Evolutionary conservation across 208 protist genomes (phyloP).

Genomic region (Phytomonas sp.): DNA sequence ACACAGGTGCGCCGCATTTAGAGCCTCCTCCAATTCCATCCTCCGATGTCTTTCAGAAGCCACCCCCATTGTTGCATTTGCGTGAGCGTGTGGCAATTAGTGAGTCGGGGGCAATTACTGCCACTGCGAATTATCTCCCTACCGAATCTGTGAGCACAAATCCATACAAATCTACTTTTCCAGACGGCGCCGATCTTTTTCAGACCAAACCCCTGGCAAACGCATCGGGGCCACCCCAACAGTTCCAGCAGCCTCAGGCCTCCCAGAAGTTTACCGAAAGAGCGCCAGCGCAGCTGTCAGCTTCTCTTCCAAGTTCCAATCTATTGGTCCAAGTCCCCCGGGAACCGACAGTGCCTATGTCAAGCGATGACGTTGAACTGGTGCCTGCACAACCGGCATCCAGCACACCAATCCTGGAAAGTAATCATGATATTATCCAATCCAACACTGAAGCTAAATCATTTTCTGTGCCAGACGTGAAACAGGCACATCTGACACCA

Average conservation of each 20-base stretch:
- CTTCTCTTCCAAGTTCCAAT: not conserved
- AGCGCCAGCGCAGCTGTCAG: not conserved
- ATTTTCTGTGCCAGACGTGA: conserved; percentile 6
- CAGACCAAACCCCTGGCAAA: not conserved
- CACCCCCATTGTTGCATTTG: conserved; percentile 33
- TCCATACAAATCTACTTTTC: not conserved
- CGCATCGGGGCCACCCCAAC: not conserved
- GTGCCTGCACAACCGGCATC: not conserved
- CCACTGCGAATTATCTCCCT: not conserved
- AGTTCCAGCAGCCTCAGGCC: not conserved
- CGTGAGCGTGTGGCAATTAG: not conserved
- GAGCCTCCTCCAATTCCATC: conserved; percentile 43
- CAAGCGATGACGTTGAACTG: not conserved
- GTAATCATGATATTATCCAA: not conserved
- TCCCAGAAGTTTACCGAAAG: not conserved
- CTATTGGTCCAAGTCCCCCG: not conserved
- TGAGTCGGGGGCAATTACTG: not conserved
- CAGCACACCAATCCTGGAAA: not conserved
- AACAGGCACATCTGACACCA: conserved; percentile 1
- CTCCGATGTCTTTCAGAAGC: conserved; percentile 41
- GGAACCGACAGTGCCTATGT: not conserved
- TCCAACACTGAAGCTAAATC: not conserved
- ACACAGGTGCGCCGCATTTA: conserved; percentile 4
- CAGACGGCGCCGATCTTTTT: not conserved
- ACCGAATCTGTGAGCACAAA: not conserved